Evolutionary conservation across 345 rosid species (phyloP).

Genomic region (Eucalyptus globulus): DNA sequence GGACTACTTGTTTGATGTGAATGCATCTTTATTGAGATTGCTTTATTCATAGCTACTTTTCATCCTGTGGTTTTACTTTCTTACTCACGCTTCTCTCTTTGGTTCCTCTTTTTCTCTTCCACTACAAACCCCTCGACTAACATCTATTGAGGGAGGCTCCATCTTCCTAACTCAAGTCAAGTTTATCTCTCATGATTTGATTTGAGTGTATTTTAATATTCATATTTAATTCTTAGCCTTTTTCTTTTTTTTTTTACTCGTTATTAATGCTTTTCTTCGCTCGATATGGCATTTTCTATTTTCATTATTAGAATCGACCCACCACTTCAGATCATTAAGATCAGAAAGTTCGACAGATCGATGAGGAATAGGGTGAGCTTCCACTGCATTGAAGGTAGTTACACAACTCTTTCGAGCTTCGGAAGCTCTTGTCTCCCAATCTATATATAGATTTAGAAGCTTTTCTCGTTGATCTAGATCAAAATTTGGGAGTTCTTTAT

Average conservation of each 20-base stretch:
- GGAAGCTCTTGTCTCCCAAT: background rate
- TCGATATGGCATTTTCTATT: background rate
- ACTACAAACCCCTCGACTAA: background rate
- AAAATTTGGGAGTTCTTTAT: background rate
- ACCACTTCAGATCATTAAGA: accelerated
- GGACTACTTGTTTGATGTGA: background rate
- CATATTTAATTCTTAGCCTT: no score
- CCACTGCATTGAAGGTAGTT: accelerated
- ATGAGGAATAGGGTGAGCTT: accelerated
- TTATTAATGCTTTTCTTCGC: no score
- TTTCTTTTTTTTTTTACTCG: accelerated
- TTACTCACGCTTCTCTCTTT: background rate
- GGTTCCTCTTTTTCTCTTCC: background rate
- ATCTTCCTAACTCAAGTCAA: background rate
- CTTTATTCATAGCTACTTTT: background rate
- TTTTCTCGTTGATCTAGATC: no score
- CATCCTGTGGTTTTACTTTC: background rate
- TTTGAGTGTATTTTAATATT: no score
- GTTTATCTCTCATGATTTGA: background rate
- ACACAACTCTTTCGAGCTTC: accelerated
- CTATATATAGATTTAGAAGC: no score
- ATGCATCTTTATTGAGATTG: background rate
- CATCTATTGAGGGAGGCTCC: background rate
- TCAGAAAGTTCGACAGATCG: accelerated
- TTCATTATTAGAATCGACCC: background rate